Evolutionary conservation across 768 basidiomycete genomes (phyloP).

Genomic region (Amanita exitialis): DNA sequence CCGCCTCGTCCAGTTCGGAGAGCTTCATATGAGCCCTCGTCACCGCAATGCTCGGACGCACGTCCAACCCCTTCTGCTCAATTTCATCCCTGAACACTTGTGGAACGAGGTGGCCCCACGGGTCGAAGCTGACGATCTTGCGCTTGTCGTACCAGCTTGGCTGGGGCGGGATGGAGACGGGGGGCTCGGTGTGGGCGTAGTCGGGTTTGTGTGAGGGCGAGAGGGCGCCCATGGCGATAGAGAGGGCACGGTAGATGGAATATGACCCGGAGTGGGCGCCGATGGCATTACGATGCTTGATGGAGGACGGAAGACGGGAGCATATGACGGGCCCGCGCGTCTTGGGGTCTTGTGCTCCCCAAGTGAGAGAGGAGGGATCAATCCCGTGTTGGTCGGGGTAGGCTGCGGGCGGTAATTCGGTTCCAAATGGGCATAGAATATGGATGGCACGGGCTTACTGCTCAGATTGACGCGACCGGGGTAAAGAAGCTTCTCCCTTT

Average conservation of each 20-base stretch:
- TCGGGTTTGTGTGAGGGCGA: conserved; percentile 75
- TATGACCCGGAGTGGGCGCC: conserved; percentile 93
- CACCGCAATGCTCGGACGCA: conserved; percentile 87
- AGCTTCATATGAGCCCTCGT: conserved; percentile 94
- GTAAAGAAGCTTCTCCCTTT: conserved; percentile 68
- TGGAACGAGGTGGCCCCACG: conserved; percentile 85
- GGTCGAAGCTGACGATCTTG: conserved; percentile 91
- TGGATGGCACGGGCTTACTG: conserved; percentile 38
- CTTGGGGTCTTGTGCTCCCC: conserved; percentile 63
- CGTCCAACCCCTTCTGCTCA: conserved; percentile 63
- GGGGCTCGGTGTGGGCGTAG: conserved; percentile 77
- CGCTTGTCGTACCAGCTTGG: conserved; percentile 63
- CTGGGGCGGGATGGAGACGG: conserved; percentile 68
- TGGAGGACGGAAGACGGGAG: conserved; percentile 71
- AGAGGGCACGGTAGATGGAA: conserved; percentile 88
- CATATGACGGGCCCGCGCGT: conserved; percentile 83
- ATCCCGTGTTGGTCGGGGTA: conserved; percentile 95
- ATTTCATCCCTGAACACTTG: conserved; percentile 54
- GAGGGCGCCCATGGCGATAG: conserved; percentile 84
- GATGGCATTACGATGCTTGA: conserved; percentile 88
- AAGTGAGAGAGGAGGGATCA: conserved; percentile 63
- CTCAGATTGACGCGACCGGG: conserved; percentile 78
- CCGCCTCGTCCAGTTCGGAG: conserved; percentile 81
- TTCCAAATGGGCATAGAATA: conserved; percentile 2
- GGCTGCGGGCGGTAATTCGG: conserved; percentile 24